These are phyloP conservation scores for Salvia rosmarinus DNA, from an alignment of 257 asterid species.

Conservation along the genomic window DNA sequence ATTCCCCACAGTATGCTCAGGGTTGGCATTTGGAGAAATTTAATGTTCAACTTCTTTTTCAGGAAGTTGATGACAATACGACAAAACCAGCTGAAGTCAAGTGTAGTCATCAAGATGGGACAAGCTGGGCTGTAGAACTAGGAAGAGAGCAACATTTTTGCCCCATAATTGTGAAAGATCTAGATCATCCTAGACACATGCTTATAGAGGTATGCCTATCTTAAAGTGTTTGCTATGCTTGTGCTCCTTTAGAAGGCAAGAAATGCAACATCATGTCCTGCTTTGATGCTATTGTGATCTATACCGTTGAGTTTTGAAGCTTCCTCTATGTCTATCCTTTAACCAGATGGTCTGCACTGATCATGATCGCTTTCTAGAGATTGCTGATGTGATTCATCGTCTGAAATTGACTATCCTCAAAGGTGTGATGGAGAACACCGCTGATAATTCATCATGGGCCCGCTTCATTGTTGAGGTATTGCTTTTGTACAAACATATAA, in stretches of 20 bases:
- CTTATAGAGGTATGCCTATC: slow-evolving; percentile 70
- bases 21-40: slow-evolving; percentile 12
- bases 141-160: slow-evolving; percentile 61
- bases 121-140: slow-evolving; percentile 88
- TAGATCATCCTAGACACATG: slow-evolving; percentile 80
- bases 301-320: background rate
- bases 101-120: slow-evolving; percentile 51
- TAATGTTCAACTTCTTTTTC: slow-evolving; percentile 15
- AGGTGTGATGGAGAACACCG: slow-evolving; percentile 67
- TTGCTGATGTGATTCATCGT: slow-evolving; percentile 78
- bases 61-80: slow-evolving; percentile 49
- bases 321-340: slow-evolving; percentile 23
- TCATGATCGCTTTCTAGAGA: slow-evolving; percentile 74
- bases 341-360: slow-evolving; percentile 76
- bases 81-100: slow-evolving; percentile 43
- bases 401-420: slow-evolving; percentile 66
- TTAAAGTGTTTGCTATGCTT: background rate
- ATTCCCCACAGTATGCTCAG: background rate
- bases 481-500: slow-evolving; percentile 7
- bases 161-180: slow-evolving; percentile 87
- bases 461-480: slow-evolving; percentile 85
- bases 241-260: background rate
- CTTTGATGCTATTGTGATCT: slow-evolving; percentile 1
- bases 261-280: slow-evolving; percentile 12
- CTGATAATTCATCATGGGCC: slow-evolving; percentile 66